Percentiles rank a stretch among this genome's conserved stretches.
phyloP scores from a whole-genome alignment of 2,329 filamentous ascomycete genomes.

The Tolypocladium inflatum region DNA sequence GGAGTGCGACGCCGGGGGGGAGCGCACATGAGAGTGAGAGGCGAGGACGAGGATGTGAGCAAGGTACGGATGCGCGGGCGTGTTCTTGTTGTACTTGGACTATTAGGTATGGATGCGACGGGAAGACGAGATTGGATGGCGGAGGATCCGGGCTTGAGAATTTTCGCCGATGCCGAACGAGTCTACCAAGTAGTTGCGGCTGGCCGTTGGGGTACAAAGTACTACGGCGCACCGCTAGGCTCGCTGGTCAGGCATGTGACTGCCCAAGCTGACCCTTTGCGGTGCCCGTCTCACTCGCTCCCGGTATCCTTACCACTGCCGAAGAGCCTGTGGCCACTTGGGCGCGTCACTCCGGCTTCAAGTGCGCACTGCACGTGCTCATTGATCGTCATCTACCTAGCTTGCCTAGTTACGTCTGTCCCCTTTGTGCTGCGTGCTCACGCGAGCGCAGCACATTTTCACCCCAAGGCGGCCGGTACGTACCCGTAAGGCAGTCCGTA shows the following conservation, averaged over 20 bases:
- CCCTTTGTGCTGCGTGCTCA: background rate
- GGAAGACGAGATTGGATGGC: background rate
- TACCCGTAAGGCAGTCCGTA: background rate
- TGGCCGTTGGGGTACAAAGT: background rate
- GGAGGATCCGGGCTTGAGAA: conserved; percentile 1
- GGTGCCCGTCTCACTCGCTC: background rate
- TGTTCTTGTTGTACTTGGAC: conserved; percentile 1
- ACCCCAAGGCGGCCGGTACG: background rate
- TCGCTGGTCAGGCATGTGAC: conserved; percentile 5
- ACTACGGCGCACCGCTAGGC: background rate
- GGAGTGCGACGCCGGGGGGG: conserved; percentile 1
- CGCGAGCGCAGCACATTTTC: background rate
- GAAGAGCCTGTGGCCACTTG: background rate
- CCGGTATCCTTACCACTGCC: background rate
- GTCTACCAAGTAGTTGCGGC: no score
- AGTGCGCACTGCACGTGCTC: background rate
- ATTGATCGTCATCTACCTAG: no score
- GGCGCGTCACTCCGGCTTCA: background rate
- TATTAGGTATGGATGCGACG: background rate
- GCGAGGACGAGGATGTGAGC: conserved; percentile 7
- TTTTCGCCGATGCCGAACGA: conserved; percentile 3
- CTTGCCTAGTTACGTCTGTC: no score
- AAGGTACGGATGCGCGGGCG: background rate
- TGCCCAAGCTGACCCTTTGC: conserved; percentile 1
- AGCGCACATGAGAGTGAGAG: conserved; percentile 2